Conservation (phyloP, 2,329 filamentous ascomycete genomes). For the Epicoccum nigrum region DNA sequence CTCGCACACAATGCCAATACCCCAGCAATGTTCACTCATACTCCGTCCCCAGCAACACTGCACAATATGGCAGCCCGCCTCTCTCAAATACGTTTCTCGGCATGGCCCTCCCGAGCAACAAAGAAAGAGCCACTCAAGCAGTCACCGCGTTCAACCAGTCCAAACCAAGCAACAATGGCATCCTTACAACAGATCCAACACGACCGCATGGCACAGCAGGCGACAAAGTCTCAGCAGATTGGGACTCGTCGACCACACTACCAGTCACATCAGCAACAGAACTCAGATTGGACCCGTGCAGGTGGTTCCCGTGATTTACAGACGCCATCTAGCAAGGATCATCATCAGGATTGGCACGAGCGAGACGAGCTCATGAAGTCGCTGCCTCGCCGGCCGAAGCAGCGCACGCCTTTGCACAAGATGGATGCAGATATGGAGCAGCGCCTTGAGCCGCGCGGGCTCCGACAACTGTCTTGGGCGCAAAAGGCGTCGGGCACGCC, state of each 20-base stretch:
- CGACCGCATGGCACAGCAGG: conserved; percentile 2
- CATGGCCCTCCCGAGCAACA: background rate
- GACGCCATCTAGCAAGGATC: conserved; percentile 11
- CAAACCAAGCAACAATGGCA: conserved; percentile 1
- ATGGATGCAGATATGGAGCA: background rate
- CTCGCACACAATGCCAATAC: conserved; percentile 8
- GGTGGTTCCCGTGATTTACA: conserved; percentile 8
- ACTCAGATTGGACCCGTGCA: conserved; percentile 8
- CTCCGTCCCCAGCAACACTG: background rate
- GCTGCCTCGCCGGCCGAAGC: background rate
- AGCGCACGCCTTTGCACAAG: background rate
- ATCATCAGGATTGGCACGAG: conserved; percentile 8
- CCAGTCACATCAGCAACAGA: conserved; percentile 2
- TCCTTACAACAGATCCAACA: background rate
- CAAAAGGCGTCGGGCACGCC: background rate
- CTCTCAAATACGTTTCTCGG: conserved; percentile 4
- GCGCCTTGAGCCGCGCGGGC: background rate
- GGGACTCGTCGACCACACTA: conserved; percentile 11
- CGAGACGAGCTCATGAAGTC: background rate
- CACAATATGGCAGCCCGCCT: conserved; percentile 3
- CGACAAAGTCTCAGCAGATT: conserved; percentile 11
- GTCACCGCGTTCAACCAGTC: conserved; percentile 1
- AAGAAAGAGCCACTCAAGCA: conserved; percentile 1
- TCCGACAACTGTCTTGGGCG: background rate
- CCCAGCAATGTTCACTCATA: conserved; percentile 17